A percentile compares a stretch with the other conserved stretches of the same genome.
Evolutionary conservation across 306 rosid genomes (phyloP).

Genomic region (Boehmeria nivea): DNA sequence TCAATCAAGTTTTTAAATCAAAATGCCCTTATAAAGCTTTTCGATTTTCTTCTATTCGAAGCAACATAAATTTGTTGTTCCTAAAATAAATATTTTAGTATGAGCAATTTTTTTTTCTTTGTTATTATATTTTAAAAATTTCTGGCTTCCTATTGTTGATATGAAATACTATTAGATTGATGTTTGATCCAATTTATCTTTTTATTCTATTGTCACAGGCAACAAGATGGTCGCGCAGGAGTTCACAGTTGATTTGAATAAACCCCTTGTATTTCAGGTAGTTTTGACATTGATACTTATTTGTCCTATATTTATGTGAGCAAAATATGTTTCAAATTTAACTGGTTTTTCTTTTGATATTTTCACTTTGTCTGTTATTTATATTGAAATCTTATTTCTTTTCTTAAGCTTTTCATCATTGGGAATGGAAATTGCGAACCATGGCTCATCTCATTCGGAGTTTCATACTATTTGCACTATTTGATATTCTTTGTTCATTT

Average conservation of each 20-base stretch:
- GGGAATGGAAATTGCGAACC: too few relatives aligned
- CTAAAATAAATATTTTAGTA: not conserved
- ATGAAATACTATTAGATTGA: not conserved
- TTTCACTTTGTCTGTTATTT: too few relatives aligned
- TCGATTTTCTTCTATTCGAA: not conserved
- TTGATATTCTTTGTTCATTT: too few relatives aligned
- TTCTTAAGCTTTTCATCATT: too few relatives aligned
- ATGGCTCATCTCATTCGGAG: too few relatives aligned
- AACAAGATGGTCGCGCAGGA: conserved; percentile 69
- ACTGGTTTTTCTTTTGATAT: too few relatives aligned
- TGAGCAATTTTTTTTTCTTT: not conserved
- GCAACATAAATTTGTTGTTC: not conserved
- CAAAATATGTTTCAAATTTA: not conserved
- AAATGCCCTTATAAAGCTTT: not conserved
- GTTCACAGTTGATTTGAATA: conserved; percentile 74
- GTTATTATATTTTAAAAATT: too few relatives aligned
- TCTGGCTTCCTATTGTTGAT: not conserved
- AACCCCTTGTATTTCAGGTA: conserved; percentile 94
- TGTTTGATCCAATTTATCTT: conserved; percentile 1
- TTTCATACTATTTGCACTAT: too few relatives aligned
- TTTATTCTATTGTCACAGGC: conserved; percentile 16
- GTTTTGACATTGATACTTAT: not conserved
- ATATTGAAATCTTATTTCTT: too few relatives aligned
- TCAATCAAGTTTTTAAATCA: not conserved
- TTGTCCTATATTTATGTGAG: not conserved